A percentile compares a stretch with the other conserved stretches of the same genome.
Conservation (phyloP, 2,329 filamentous ascomycete genomes). For the Lachnellula willkommii region DNA sequence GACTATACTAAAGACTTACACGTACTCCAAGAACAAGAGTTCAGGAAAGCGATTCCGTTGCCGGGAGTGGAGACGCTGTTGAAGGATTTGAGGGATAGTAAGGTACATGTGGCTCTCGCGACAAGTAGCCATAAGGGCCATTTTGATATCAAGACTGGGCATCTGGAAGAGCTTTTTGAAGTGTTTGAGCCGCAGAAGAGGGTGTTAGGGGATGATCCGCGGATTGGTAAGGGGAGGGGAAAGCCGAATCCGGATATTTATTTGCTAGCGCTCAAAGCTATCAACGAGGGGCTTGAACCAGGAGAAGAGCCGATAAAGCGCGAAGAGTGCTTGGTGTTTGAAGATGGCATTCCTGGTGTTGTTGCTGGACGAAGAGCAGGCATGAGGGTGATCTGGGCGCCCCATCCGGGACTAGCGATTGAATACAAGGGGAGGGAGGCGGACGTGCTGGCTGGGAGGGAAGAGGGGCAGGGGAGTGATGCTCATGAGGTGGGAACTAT, state of each 20-base stretch:
- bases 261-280: slow-evolving; percentile 72
- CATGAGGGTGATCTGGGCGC: slow-evolving; percentile 91
- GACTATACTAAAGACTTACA: slow-evolving; percentile 58
- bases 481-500: slow-evolving; percentile 48
- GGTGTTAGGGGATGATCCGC: slow-evolving; percentile 77
- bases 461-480: slow-evolving; percentile 31
- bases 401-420: slow-evolving; percentile 70
- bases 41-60: slow-evolving; percentile 66
- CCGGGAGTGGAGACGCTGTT: slow-evolving; percentile 73
- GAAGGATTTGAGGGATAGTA: slow-evolving; percentile 44
- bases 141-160: slow-evolving; percentile 35
- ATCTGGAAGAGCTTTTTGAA: slow-evolving; percentile 52
- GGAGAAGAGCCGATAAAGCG: slow-evolving; percentile 64
- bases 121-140: slow-evolving; percentile 53
- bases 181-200: slow-evolving; percentile 63
- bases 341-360: slow-evolving; percentile 88
- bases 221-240: slow-evolving; percentile 71
- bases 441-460: slow-evolving; percentile 77
- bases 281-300: slow-evolving; percentile 66
- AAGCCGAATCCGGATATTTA: slow-evolving; percentile 96
- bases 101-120: slow-evolving; percentile 75
- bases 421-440: slow-evolving; percentile 72
- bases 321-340: slow-evolving; percentile 90
- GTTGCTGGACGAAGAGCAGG: slow-evolving; percentile 85
- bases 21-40: slow-evolving; percentile 64